Evolutionary conservation across 257 asterid species (phyloP).

Genomic region (Agastache rugosa): DNA sequence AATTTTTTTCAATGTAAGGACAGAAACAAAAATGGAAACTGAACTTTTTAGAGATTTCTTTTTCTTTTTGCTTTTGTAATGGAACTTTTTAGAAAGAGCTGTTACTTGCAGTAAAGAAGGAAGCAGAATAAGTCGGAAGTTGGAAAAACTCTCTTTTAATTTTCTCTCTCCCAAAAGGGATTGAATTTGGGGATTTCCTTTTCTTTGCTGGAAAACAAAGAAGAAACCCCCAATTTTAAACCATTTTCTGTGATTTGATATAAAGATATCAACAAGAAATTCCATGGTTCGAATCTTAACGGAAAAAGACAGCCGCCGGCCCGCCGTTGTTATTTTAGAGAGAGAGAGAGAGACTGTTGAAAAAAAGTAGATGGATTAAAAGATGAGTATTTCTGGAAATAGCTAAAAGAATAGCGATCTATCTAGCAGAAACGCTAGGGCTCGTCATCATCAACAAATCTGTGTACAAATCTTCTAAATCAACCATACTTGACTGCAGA

Average conservation of each 20-base stretch:
- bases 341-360: neutral
- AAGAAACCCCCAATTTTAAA: neutral
- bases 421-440: constrained; percentile 7
- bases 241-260: constrained; percentile 6
- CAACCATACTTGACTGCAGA: neutral
- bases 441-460: neutral
- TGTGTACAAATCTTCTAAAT: neutral
- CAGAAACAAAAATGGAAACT: constrained; percentile 18
- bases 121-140: neutral
- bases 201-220: constrained; percentile 12
- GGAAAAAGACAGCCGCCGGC: neutral
- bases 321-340: neutral
- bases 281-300: neutral
- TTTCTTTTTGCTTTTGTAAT: too few relatives aligned
- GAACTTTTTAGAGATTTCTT: neutral
- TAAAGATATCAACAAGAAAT: neutral
- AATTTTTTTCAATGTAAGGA: neutral
- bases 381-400: constrained; percentile 8
- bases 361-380: too few relatives aligned
- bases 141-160: neutral
- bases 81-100: neutral
- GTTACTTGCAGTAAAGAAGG: too few relatives aligned
- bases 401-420: neutral
- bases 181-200: constrained; percentile 4
- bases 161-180: neutral